These are phyloP conservation scores for Cichorium intybus DNA, from an alignment of 140 eudicot species.

Conservation along the genomic window DNA sequence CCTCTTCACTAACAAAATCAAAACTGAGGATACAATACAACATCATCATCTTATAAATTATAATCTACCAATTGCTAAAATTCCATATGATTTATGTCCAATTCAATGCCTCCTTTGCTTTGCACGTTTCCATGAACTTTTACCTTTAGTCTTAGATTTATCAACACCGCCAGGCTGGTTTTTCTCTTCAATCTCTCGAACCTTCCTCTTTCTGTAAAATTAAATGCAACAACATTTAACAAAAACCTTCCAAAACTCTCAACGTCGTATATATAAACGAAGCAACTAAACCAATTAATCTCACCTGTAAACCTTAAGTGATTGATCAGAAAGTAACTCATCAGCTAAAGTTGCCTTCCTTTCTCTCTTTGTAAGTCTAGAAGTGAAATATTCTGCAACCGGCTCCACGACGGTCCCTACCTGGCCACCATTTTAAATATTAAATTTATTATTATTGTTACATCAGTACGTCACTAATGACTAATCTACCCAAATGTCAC, in stretches of 20 bases:
- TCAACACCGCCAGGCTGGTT: slow-evolving; percentile 67
- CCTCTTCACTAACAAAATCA: no score
- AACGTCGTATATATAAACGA: no score
- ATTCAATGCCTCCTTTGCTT: slow-evolving; percentile 63
- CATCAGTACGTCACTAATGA: background rate
- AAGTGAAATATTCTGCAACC: slow-evolving; percentile 56
- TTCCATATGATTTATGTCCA: background rate
- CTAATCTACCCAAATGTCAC: background rate
- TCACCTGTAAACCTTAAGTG: slow-evolving; percentile 63
- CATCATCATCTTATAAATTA: no score
- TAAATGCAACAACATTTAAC: slow-evolving; percentile 2
- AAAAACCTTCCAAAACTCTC: background rate
- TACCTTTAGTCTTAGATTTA: slow-evolving; percentile 80
- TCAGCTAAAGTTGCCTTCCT: slow-evolving; percentile 86
- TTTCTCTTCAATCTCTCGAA: slow-evolving; percentile 67
- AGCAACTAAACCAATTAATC: background rate
- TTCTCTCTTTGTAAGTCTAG: slow-evolving; percentile 96
- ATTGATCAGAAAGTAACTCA: slow-evolving; percentile 69
- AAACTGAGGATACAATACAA: background rate
- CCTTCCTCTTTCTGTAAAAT: slow-evolving; percentile 82
- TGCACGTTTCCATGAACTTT: slow-evolving; percentile 57
- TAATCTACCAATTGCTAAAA: background rate
- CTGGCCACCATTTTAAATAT: slow-evolving; percentile 27
- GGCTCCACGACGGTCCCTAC: slow-evolving; percentile 91
- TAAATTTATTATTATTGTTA: background rate